These are phyloP conservation scores for Physcia stellaris DNA, from an alignment of 495 filamentous ascomycete genomes.

Conservation along the genomic window DNA sequence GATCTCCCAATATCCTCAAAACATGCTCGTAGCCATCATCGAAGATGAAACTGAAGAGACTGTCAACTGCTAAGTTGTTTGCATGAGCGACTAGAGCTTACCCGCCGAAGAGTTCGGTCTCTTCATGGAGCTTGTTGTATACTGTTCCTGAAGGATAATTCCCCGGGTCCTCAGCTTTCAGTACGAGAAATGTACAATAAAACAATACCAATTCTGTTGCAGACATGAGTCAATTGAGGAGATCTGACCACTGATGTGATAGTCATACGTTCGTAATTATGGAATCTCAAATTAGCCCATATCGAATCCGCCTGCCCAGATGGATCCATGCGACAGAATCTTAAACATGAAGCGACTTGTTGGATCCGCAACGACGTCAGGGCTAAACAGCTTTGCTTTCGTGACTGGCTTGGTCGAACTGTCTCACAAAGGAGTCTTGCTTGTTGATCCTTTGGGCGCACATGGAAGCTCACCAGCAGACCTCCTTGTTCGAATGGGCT, in stretches of 20 bases:
- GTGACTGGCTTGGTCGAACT: constrained; percentile 21
- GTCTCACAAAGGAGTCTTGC: constrained; percentile 44
- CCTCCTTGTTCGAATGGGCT: constrained; percentile 31
- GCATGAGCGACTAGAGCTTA: constrained; percentile 18
- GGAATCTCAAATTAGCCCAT: constrained; percentile 10
- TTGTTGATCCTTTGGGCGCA: constrained; percentile 37
- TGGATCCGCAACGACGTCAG: constrained; percentile 38
- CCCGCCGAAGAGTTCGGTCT: constrained; percentile 58
- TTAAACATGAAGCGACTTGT: constrained; percentile 37
- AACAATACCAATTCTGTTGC: constrained; percentile 57
- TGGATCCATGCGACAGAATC: constrained; percentile 37
- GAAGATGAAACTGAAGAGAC: constrained; percentile 46
- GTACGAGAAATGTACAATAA: constrained; percentile 58
- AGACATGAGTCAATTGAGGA: neutral
- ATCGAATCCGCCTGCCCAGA: constrained; percentile 29
- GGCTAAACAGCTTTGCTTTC: constrained; percentile 34
- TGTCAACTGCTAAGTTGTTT: constrained; percentile 13
- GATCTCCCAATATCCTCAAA: constrained; percentile 58
- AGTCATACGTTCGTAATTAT: constrained; percentile 8
- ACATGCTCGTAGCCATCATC: constrained; percentile 59
- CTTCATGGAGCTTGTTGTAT: constrained; percentile 48
- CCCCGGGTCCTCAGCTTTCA: constrained; percentile 54
- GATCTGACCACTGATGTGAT: constrained; percentile 10
- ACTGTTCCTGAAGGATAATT: constrained; percentile 34
- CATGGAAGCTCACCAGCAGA: constrained; percentile 41